phyloP scores from a whole-genome alignment of 1,139 yeast species.

The Arxiozyma telluris region DNA sequence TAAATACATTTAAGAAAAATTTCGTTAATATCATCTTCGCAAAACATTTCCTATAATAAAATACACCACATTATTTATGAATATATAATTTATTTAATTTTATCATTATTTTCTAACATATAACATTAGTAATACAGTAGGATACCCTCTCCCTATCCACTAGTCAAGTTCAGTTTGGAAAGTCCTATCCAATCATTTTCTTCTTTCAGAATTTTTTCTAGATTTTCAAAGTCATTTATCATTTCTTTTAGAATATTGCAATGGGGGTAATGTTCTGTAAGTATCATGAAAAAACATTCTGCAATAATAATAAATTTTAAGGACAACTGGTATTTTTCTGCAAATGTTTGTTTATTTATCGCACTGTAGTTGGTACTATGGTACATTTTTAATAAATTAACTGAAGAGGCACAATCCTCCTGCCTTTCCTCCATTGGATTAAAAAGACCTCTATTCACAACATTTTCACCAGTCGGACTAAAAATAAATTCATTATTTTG shows the following conservation, averaged over 20 bases:
- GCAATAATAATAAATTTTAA: constrained; percentile 25
- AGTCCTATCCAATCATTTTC: not conserved
- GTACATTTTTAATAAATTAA: constrained; percentile 14
- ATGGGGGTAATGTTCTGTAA: constrained; percentile 21
- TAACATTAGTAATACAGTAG: too few species aligned
- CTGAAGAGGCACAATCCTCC: constrained; percentile 16
- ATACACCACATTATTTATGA: not conserved
- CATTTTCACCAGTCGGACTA: not conserved
- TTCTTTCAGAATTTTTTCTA: constrained; percentile 15
- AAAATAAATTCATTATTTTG: constrained; percentile 11
- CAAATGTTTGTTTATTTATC: constrained; percentile 22
- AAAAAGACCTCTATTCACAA: not conserved
- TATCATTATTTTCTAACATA: too few species aligned
- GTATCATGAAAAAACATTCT: constrained; percentile 21
- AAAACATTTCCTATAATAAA: too few species aligned
- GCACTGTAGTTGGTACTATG: constrained; percentile 1
- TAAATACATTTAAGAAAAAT: not conserved
- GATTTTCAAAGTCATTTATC: constrained; percentile 18
- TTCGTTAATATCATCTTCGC: too few species aligned
- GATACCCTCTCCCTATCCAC: not conserved
- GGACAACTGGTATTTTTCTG: constrained; percentile 27
- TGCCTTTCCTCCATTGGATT: constrained; percentile 1
- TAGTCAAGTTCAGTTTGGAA: not conserved
- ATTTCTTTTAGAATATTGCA: constrained; percentile 25
- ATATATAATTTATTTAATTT: not conserved